Evolutionary conservation across 345 rosid species (phyloP), one percentile per base, ranked within the genome.

Genomic region (Combretum micranthum): DNA sequence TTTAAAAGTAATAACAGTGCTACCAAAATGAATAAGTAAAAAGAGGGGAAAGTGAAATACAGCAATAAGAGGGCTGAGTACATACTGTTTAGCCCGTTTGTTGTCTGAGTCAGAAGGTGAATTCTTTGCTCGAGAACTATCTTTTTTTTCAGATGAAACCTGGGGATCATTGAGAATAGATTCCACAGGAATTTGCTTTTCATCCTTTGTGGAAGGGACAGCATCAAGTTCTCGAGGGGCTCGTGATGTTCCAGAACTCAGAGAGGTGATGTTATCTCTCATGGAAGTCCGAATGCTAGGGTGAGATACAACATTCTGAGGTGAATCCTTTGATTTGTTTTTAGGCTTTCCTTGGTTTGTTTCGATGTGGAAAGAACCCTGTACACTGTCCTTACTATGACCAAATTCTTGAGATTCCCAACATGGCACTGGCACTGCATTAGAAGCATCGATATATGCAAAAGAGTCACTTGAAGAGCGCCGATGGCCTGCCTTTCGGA

Each of bases 41-140:
- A 20, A 9, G 21, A 42, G 57, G 53, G 20, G 63, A 66, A 47
- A 21, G 39, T 55, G 60, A 68, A 16, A 26, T 37, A 66, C 58
- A 67, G 15, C 46, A 15, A 50, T 26, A n/a, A 50, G 43, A 26
- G 22, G 64, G 69, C 39, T 63, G 54, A 47, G 63, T 47, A 70
- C 99, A 59, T 81, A 94, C 99, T 90, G 99, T 79, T 90, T 88
- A 62, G 95, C 83, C 44, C 87, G 90, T 74, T 81, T 88, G 21
- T 84, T 73, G 62, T 88, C 96, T 43, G 79, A 74, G 19, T 81
- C 92, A 61, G 79, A 71, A 18, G 71, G 57, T 57, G 68, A 73
- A 50, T 80, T 53, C 65, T 77, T 73, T 4, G 71, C 60, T 53
- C 62, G 74, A 56, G 83, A 58, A 25, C 55, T 57, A 52, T 86